These are phyloP conservation scores for Cymbidium sinense DNA, from an alignment of 106 monocot species.

Conservation along the genomic window DNA sequence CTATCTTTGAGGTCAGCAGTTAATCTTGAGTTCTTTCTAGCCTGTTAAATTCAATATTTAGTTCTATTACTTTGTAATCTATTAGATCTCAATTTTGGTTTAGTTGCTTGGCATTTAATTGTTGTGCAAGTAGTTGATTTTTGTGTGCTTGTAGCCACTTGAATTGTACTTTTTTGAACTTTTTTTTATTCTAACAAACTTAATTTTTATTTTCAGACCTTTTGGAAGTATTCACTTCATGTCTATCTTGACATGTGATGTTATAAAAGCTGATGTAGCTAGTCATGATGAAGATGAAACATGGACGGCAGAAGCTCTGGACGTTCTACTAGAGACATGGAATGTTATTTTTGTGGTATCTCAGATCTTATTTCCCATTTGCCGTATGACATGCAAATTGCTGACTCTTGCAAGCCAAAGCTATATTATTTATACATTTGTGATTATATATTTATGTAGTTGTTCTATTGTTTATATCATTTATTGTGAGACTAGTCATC, in stretches of 20 bases:
- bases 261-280: slow-evolving; percentile 50
- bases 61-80: neutral
- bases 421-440: neutral
- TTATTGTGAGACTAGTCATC: neutral
- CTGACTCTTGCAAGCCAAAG: neutral
- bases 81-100: neutral
- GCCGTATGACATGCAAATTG: neutral
- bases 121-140: neutral
- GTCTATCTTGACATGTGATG: slow-evolving; percentile 69
- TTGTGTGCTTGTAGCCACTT: neutral
- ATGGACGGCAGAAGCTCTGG: slow-evolving; percentile 63
- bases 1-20: slow-evolving; percentile 66
- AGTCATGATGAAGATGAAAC: slow-evolving; percentile 57
- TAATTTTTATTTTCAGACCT: slow-evolving; percentile 37
- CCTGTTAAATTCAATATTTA: neutral
- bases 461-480: neutral
- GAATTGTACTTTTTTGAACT: neutral
- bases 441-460: neutral
- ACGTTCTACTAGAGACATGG: slow-evolving; percentile 92
- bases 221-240: slow-evolving; percentile 73
- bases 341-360: slow-evolving; percentile 77
- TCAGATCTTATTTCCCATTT: neutral
- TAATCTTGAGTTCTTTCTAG: neutral
- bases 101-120: neutral
- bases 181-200: neutral